These are phyloP conservation scores for Candida pseudoviswanathii DNA, from an alignment of 1,139 yeast genomes.

Conservation along the genomic window DNA sequence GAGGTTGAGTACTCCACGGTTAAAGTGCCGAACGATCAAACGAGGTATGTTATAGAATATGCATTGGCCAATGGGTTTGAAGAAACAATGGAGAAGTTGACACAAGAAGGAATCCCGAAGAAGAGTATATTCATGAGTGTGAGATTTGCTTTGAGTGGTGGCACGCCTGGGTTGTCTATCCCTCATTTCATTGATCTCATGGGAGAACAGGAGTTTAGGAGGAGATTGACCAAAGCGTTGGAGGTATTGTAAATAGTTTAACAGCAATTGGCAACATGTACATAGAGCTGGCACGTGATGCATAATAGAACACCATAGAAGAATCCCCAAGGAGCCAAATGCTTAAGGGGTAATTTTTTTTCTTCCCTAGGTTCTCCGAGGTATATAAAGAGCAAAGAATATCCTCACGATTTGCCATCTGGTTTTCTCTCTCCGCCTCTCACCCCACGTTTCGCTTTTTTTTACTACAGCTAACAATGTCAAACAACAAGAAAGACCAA, in stretches of 20 bases:
- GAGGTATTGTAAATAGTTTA: conserved; percentile 11
- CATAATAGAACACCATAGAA: no score
- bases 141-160: conserved; percentile 75
- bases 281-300: neutral
- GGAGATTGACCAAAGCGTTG: conserved; percentile 36
- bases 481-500: conserved; percentile 5
- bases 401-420: neutral
- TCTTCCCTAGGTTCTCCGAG: neutral
- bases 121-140: conserved; percentile 60
- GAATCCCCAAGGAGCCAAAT: neutral
- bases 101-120: conserved; percentile 28
- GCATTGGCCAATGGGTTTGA: conserved; percentile 18
- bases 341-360: neutral
- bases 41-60: conserved; percentile 8
- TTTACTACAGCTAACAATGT: neutral
- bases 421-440: neutral
- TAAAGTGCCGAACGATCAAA: conserved; percentile 14
- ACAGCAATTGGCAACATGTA: neutral
- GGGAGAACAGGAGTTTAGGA: conserved; percentile 47
- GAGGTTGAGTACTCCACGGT: conserved; percentile 33
- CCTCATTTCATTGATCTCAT: conserved; percentile 60
- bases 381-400: neutral
- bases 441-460: neutral
- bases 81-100: conserved; percentile 15
- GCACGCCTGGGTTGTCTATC: conserved; percentile 68